Base-by-base conservation (phyloP, 2,329 filamentous ascomycete genomes). In the Nemania serpens region DNA sequence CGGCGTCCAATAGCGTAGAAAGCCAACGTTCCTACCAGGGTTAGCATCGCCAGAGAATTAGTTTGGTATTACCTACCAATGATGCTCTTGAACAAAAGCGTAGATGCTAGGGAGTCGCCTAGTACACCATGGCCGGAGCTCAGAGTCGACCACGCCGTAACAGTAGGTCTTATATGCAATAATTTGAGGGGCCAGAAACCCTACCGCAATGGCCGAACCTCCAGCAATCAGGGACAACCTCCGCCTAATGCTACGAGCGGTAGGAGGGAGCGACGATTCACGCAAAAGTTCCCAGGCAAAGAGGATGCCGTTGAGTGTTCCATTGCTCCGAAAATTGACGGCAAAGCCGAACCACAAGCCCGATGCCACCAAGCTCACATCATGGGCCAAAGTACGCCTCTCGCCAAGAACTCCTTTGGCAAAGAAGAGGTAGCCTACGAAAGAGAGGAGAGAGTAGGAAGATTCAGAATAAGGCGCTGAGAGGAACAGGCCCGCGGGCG, bases 401-500 rank as follows among this genome's bases (percentile, higher is more conserved):
- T 64, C 17, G 62, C 60, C 74, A 17, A 76, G 76, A 13, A 77
- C 56, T 64, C 81, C 80, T 46, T 81, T 79, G 1, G 84, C 84
- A 73, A 94, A 95, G 49, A 89, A 74, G 33, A 90, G 81, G 69
- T 87, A 88, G 1, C 92, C 95, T 0, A 82, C 68, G 69, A 97
- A 91, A 42, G 90, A 90, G 36, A 97, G 79, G 20, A 91, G 80
- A 0, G 94, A 88, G 75, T 93, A 97, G 0, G 88, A 75, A 64
- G 90, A 87, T 77, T 99, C 95, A 10, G 87, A 84, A 74, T 95
- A 96, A 0, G 94, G 92, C 0, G 93, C 89, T 0, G 90, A 93
- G 17, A 99, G 84, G 73, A 99, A 98, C 2, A 97, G 77, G 0
- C 94, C 94, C 0, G 91, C 95, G 0, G 95, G 94, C 0, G 91